A percentile compares a stretch with the other conserved stretches of the same genome.
These are phyloP conservation scores for Camellia oleifera DNA, from an alignment of 179 eudicot genomes.

Conservation along the genomic window DNA sequence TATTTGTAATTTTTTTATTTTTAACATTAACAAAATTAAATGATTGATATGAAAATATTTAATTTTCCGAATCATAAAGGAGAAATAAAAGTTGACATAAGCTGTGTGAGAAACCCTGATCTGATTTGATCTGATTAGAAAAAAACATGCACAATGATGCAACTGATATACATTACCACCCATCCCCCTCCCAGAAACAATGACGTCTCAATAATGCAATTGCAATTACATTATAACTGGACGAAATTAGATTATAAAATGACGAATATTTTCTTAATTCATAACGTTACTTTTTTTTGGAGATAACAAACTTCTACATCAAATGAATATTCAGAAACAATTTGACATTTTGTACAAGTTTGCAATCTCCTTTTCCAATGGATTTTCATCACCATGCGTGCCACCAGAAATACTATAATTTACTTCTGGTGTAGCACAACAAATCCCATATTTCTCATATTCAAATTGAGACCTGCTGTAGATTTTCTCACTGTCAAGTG, in stretches of 20 bases:
- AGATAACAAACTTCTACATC: neutral
- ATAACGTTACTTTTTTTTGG: neutral
- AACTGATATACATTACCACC: too few species aligned
- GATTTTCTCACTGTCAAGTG: slow-evolving; percentile 2
- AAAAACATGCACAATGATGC: too few species aligned
- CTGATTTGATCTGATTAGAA: too few species aligned
- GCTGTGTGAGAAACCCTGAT: too few species aligned
- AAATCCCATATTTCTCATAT: neutral
- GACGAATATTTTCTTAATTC: neutral
- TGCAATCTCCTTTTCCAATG: neutral
- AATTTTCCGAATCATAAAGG: too few species aligned
- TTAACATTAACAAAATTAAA: too few species aligned
- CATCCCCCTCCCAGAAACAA: neutral
- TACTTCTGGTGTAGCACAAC: neutral
- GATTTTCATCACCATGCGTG: neutral
- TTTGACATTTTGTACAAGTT: neutral
- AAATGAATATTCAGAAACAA: neutral
- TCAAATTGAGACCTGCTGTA: neutral
- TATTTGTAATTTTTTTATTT: too few species aligned
- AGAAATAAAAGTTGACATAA: too few species aligned
- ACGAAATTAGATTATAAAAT: neutral
- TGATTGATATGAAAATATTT: too few species aligned
- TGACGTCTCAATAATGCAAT: too few species aligned
- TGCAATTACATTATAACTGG: neutral
- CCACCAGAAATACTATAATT: neutral